Conservation (phyloP, 2,329 filamentous ascomycete genomes). For the Pseudogymnoascus sp. region DNA sequence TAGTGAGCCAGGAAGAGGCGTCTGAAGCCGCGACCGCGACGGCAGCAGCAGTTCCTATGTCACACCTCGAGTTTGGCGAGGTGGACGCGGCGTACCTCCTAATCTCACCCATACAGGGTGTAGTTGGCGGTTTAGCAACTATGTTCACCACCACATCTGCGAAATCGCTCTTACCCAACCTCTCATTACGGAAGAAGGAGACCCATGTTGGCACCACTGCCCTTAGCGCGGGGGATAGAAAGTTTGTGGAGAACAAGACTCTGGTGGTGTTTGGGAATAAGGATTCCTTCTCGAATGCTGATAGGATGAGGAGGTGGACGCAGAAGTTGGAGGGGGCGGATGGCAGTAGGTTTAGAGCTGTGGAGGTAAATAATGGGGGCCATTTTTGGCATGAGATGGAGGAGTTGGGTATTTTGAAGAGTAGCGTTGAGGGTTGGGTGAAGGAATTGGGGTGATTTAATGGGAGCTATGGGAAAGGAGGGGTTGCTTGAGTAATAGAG, state of each 20-base stretch:
- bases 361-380: conserved; percentile 39
- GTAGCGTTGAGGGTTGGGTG: background rate
- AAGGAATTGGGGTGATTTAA: conserved; percentile 3
- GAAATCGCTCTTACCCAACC: conserved; percentile 22
- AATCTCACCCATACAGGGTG: conserved; percentile 57
- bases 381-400: conserved; percentile 40
- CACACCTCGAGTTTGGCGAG: conserved; percentile 17
- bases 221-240: conserved; percentile 34
- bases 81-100: conserved; percentile 48
- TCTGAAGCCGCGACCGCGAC: background rate
- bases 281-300: conserved; percentile 63
- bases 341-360: conserved; percentile 29
- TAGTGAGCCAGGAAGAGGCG: conserved; percentile 2
- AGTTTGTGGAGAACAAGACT: conserved; percentile 50
- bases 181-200: conserved; percentile 8
- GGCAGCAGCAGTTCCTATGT: conserved; percentile 5
- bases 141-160: conserved; percentile 28
- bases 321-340: conserved; percentile 35
- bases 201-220: conserved; percentile 21
- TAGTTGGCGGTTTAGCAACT: conserved; percentile 53
- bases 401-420: conserved; percentile 1
- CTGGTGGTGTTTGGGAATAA: conserved; percentile 66
- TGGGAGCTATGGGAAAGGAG: background rate
- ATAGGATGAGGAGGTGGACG: conserved; percentile 60
- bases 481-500: background rate